Percentiles rank a stretch among this genome's conserved stretches.
Conservation (phyloP, 768 basidiomycete genomes). For the Antrodiella citrinella region DNA sequence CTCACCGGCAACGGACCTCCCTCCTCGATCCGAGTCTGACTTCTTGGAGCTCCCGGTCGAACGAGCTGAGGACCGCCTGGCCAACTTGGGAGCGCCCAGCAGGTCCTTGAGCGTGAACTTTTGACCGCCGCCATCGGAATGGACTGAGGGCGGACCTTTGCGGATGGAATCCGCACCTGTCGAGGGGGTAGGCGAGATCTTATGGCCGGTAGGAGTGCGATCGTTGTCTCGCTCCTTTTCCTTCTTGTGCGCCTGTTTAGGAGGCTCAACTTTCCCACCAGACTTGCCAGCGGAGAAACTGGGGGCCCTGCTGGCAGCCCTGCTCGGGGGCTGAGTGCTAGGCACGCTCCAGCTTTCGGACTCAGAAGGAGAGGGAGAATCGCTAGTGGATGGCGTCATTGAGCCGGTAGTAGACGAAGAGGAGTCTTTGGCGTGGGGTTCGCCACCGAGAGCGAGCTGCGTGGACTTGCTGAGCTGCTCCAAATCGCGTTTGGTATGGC, state of each 20-base stretch:
- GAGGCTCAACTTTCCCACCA: slow-evolving; percentile 13
- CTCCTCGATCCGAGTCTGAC: slow-evolving; percentile 55
- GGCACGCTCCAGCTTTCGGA: slow-evolving; percentile 55
- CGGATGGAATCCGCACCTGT: slow-evolving; percentile 14
- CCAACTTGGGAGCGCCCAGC: slow-evolving; percentile 68
- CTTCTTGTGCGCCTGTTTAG: slow-evolving; percentile 9
- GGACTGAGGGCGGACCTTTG: slow-evolving; percentile 24
- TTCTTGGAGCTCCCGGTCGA: slow-evolving; percentile 56
- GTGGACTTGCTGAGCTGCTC: slow-evolving; percentile 23
- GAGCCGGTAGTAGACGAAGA: slow-evolving; percentile 32
- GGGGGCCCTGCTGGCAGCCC: slow-evolving; percentile 39
- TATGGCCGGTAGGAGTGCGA: slow-evolving; percentile 17
- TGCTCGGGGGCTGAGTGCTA: slow-evolving; percentile 52
- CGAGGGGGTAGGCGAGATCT: slow-evolving; percentile 19
- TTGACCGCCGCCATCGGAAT: slow-evolving; percentile 46
- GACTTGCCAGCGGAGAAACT: slow-evolving; percentile 32
- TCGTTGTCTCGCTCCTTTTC: slow-evolving; percentile 4
- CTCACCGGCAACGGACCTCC: slow-evolving; percentile 39
- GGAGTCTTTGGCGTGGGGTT: slow-evolving; percentile 17
- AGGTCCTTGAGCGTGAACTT: slow-evolving; percentile 86
- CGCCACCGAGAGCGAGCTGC: slow-evolving; percentile 12
- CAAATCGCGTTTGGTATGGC: slow-evolving; percentile 37
- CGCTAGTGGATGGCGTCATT: slow-evolving; percentile 29
- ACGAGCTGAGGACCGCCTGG: slow-evolving; percentile 61
- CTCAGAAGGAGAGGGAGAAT: slow-evolving; percentile 47